These are phyloP conservation scores for Tricholoma saponaceum DNA, from an alignment of 768 basidiomycete species.

Conservation along the genomic window DNA sequence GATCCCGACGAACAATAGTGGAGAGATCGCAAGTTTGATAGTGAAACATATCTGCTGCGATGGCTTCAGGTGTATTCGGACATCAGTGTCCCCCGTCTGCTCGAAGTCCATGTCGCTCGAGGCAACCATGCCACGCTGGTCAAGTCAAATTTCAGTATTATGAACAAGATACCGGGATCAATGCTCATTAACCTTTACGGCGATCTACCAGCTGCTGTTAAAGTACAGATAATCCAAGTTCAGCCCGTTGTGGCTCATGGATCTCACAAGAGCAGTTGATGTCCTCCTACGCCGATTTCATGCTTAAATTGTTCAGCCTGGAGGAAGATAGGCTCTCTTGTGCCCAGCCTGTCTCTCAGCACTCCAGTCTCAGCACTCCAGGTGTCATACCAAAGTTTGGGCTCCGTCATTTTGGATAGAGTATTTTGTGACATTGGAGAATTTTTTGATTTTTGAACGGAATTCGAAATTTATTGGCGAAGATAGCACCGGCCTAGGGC, in stretches of 20 bases:
- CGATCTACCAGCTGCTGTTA: neutral
- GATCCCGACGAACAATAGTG: neutral
- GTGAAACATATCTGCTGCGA: neutral
- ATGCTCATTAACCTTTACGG: constrained; percentile 3
- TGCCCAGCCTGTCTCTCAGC: neutral
- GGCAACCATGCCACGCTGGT: neutral
- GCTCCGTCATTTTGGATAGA: neutral
- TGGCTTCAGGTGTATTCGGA: neutral
- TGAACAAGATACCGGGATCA: constrained; percentile 1
- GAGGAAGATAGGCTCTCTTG: constrained; percentile 3
- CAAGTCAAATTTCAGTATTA: constrained; percentile 2
- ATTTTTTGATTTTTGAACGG: constrained; percentile 5
- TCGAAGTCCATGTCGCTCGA: neutral
- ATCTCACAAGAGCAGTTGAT: neutral
- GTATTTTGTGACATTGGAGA: constrained; percentile 4
- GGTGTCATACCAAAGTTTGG: constrained; percentile 1
- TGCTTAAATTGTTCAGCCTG: neutral
- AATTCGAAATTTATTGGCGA: neutral
- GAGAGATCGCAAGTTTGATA: neutral
- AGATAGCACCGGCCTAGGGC: neutral
- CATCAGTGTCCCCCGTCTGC: neutral
- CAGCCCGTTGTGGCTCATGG: neutral
- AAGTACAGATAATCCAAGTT: too few species aligned
- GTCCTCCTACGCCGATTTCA: neutral
- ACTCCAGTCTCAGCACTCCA: too few species aligned